Base-by-base conservation (phyloP, 345 rosid species). In the Lagerstroemia speciosa region DNA sequence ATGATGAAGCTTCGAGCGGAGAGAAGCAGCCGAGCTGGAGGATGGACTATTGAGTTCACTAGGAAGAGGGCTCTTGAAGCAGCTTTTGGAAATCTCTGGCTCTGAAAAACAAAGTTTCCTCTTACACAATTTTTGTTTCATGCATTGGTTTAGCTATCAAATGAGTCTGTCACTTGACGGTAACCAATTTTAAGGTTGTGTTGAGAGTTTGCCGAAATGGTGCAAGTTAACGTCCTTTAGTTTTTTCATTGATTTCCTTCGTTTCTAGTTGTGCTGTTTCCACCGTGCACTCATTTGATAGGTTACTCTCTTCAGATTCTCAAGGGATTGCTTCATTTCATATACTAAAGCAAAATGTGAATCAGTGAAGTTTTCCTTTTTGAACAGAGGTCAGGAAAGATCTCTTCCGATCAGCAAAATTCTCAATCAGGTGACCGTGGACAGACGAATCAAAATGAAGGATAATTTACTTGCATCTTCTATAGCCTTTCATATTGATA, bases 11-110 rank as follows among this genome's bases (percentile, higher is more conserved):
- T 91, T 26, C 82, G 83, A 73, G 88, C 88, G 41, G 97, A 94
- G 78, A 94, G 85, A 75, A 91, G 90, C 36, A 72, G 84, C 66
- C 70, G 79, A 43, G 98, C 99, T 3, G 99, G 88, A 67, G 98
- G 97, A 22, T 94, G 96, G 90, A 88, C 86, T 57, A 40, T 79
- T 24, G 98, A 94, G 79, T 75, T 94, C 48, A 85, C 88, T 84
- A 92, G 77, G 86, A 94, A 75, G 79, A 88, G 97, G 72, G 89
- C 96, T 58, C 74, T 91, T 14, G 98, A 92, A 81, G 99, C 92
- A 82, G 99, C 97, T 68, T 89, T 91, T 77, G 81, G 87, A 1
- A 82, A 89, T 85, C 78, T 94, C 76, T 94, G 97, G 93, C 68
- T 92, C 71, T 94, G 81, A 84, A 2, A 20, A 57, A 62, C 68